phyloP scores from a whole-genome alignment of 2,329 filamentous ascomycete species.

The Nigrospora osmanthi region DNA sequence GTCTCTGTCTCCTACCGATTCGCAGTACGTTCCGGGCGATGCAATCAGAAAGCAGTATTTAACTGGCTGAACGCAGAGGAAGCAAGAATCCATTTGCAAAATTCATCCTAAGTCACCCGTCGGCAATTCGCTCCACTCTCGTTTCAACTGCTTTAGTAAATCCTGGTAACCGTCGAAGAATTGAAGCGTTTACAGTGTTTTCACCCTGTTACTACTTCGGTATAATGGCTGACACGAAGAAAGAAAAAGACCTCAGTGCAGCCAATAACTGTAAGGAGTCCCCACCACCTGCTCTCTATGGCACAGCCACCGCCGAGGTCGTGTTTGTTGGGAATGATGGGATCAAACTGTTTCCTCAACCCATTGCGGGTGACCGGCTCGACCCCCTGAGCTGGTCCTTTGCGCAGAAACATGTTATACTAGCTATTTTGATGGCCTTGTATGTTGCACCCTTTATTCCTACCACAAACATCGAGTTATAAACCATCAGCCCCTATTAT shows the following conservation, averaged over 20 bases:
- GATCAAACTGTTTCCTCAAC: conserved; percentile 27
- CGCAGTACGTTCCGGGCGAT: too few species aligned
- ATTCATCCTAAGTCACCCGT: too few species aligned
- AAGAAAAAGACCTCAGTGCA: neutral
- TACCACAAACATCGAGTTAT: neutral
- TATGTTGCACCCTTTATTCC: conserved; percentile 17
- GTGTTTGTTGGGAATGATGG: conserved; percentile 4
- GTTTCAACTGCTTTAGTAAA: too few species aligned
- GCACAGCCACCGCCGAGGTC: neutral
- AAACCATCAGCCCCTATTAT: too few species aligned
- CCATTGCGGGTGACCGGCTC: conserved; percentile 28
- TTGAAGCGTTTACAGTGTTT: too few species aligned
- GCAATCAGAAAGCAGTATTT: too few species aligned
- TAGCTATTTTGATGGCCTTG: conserved; percentile 45
- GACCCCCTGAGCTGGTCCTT: conserved; percentile 48
- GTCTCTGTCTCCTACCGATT: too few species aligned
- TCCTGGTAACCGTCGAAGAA: too few species aligned
- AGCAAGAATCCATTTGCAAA: too few species aligned
- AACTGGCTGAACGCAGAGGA: too few species aligned
- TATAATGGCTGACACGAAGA: neutral
- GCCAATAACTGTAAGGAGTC: neutral
- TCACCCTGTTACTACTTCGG: too few species aligned
- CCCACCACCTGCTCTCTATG: neutral
- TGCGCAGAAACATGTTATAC: conserved; percentile 36
- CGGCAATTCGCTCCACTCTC: too few species aligned